phyloP scores from a whole-genome alignment of 441 rosid genomes.

The Populus trichocarpa region DNA sequence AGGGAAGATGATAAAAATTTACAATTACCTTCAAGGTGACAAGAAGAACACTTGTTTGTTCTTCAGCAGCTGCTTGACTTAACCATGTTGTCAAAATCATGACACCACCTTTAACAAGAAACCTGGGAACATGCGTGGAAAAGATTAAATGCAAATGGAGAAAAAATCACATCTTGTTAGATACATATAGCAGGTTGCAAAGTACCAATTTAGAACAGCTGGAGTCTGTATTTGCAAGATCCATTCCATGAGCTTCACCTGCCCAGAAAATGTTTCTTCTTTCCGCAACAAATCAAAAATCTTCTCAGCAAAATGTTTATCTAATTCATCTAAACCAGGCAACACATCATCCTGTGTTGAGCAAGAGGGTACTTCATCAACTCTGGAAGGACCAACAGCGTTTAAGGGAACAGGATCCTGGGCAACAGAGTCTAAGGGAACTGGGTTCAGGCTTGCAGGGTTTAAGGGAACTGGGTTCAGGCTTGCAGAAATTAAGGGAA shows the following conservation, averaged over 20 bases:
- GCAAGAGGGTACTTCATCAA: conserved; percentile 57
- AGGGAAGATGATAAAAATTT: not conserved
- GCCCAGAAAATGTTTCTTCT: conserved; percentile 95
- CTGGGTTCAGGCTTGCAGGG: conserved; percentile 29
- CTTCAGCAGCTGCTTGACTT: conserved; percentile 85
- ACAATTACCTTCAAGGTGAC: conserved; percentile 61
- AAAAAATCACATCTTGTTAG: not conserved
- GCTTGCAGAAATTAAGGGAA: conserved; percentile 43
- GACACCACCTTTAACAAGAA: conserved; percentile 83
- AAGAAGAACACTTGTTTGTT: conserved; percentile 76
- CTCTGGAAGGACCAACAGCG: conserved; percentile 37
- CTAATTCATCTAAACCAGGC: conserved; percentile 57
- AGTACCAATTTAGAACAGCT: conserved; percentile 72
- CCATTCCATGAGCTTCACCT: conserved; percentile 89
- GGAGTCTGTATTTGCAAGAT: conserved; percentile 82
- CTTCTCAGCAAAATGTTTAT: conserved; percentile 67
- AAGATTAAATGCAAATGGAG: not conserved
- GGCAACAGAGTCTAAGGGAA: conserved; percentile 10
- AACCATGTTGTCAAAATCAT: conserved; percentile 96
- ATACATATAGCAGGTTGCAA: not conserved
- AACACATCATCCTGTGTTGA: conserved; percentile 49
- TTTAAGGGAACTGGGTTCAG: conserved; percentile 40
- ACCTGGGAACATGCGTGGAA: conserved; percentile 47
- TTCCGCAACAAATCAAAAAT: conserved; percentile 60
- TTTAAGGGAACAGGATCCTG: conserved; percentile 49